Percentiles rank a stretch among this genome's conserved stretches.
Evolutionary conservation across 2,329 filamentous ascomycete species (phyloP).

Genomic region (Penicillium hordei): DNA sequence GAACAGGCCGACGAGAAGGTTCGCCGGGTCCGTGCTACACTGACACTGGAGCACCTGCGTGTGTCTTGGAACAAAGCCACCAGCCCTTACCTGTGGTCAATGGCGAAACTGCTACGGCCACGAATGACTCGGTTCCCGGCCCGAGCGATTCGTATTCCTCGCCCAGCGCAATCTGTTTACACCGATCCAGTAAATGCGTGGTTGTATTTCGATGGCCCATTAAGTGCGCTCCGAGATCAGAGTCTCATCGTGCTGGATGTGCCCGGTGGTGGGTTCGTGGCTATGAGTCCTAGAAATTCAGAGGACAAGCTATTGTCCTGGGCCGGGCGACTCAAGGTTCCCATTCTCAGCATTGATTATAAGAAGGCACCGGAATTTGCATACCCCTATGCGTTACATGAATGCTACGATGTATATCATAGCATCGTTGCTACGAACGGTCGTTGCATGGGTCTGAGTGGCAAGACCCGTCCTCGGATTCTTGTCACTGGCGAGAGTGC

Average conservation of each 20-base stretch:
- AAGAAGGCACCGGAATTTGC: conserved; percentile 80
- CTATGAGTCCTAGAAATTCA: conserved; percentile 91
- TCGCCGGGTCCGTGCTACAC: conserved; percentile 76
- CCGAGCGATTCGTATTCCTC: conserved; percentile 76
- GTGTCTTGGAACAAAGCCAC: conserved; percentile 95
- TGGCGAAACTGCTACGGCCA: conserved; percentile 73
- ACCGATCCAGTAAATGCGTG: conserved; percentile 79
- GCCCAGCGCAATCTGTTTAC: conserved; percentile 78
- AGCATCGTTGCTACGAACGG: conserved; percentile 71
- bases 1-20: conserved; percentile 97
- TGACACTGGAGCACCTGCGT: conserved; percentile 88
- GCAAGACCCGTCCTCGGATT: conserved; percentile 63
- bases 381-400: conserved; percentile 81
- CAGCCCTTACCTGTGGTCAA: conserved; percentile 75
- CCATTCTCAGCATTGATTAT: conserved; percentile 89
- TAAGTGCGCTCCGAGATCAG: conserved; percentile 73
- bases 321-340: conserved; percentile 85
- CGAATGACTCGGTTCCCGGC: conserved; percentile 78
- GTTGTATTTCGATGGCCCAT: conserved; percentile 90
- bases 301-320: conserved; percentile 93
- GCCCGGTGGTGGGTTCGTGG: conserved; percentile 91
- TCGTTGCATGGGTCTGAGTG: conserved; percentile 72
- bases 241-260: conserved; percentile 81
- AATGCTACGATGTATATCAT: conserved; percentile 83
- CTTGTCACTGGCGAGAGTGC: conserved; percentile 79